Percentiles rank a stretch among this genome's conserved stretches.
These are phyloP conservation scores for Xylariaceae sp. DNA, from an alignment of 2,329 filamentous ascomycete genomes.

Conservation along the genomic window DNA sequence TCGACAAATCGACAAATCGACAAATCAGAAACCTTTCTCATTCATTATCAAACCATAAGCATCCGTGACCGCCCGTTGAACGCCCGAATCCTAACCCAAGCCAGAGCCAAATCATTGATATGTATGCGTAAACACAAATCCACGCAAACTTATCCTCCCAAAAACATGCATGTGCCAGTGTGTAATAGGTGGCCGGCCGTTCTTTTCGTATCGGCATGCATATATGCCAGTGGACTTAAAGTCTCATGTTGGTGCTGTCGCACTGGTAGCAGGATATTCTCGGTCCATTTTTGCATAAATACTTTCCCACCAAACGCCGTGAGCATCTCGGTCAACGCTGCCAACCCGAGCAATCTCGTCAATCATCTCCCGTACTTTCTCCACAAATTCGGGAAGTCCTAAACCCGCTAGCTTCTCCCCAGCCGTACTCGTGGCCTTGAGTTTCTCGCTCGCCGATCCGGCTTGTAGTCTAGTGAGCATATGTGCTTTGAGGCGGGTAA, in stretches of 20 bases:
- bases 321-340: constrained; percentile 60
- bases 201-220: neutral
- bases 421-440: constrained; percentile 61
- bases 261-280: constrained; percentile 28
- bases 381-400: constrained; percentile 68
- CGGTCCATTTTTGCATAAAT: constrained; percentile 52
- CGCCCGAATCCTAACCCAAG: constrained; percentile 20
- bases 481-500: constrained; percentile 61
- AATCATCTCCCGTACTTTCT: constrained; percentile 62
- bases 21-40: constrained; percentile 15
- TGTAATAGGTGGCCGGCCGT: neutral
- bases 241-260: constrained; percentile 12
- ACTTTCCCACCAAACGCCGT: constrained; percentile 65
- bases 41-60: constrained; percentile 13
- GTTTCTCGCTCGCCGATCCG: constrained; percentile 62
- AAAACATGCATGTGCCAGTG: constrained; percentile 18
- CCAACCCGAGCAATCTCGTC: constrained; percentile 62
- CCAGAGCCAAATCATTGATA: constrained; percentile 11
- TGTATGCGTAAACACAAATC: constrained; percentile 18
- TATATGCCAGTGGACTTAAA: constrained; percentile 10
- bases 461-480: constrained; percentile 60
- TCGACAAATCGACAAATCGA: constrained; percentile 14
- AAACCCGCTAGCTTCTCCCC: constrained; percentile 63
- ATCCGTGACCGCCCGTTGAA: constrained; percentile 20
- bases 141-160: constrained; percentile 14